Conservation (phyloP, 352 stramenopile genomes). For the Plasmopara muralis region DNA sequence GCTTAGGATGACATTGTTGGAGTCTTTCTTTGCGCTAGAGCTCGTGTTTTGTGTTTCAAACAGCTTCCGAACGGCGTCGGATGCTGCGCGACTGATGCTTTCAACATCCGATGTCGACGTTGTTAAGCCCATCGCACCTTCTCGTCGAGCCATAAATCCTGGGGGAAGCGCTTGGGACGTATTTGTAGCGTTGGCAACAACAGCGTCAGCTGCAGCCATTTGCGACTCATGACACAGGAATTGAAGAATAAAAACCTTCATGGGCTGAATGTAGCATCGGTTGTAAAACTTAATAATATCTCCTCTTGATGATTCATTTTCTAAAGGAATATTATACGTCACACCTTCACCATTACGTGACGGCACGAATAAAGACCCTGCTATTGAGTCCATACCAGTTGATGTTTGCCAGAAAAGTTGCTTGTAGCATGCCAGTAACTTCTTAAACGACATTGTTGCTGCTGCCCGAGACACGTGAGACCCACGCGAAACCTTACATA, state of each 20-base stretch:
- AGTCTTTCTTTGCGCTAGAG: conserved; percentile 5
- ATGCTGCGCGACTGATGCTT: conserved; percentile 69
- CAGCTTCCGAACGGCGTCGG: conserved; percentile 57
- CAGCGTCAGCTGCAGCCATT: conserved; percentile 63
- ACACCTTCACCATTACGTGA: conserved; percentile 47
- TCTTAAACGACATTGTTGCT: conserved; percentile 58
- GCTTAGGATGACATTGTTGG: conserved; percentile 30
- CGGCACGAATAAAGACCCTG: conserved; percentile 19
- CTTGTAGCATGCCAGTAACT: conserved; percentile 72
- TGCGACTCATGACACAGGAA: conserved; percentile 82
- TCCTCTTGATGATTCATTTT: conserved; percentile 44
- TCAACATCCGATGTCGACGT: conserved; percentile 66
- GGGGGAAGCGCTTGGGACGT: conserved; percentile 20
- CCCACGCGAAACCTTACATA: conserved; percentile 81
- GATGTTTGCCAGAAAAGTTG: conserved; percentile 41
- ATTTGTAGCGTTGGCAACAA: conserved; percentile 33
- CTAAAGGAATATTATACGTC: conserved; percentile 76
- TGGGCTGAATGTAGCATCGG: conserved; percentile 67
- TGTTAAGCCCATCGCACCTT: conserved; percentile 30
- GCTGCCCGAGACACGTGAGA: conserved; percentile 40
- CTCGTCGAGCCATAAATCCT: conserved; percentile 36
- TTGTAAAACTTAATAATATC: conserved; percentile 90
- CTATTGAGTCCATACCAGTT: conserved; percentile 8
- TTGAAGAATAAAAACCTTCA: conserved; percentile 85
- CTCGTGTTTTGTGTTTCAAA: conserved; percentile 5